Evolutionary conservation across 768 basidiomycete species (phyloP), one percentile per base, ranked within the genome.

Genomic region (Galerina marginata): DNA sequence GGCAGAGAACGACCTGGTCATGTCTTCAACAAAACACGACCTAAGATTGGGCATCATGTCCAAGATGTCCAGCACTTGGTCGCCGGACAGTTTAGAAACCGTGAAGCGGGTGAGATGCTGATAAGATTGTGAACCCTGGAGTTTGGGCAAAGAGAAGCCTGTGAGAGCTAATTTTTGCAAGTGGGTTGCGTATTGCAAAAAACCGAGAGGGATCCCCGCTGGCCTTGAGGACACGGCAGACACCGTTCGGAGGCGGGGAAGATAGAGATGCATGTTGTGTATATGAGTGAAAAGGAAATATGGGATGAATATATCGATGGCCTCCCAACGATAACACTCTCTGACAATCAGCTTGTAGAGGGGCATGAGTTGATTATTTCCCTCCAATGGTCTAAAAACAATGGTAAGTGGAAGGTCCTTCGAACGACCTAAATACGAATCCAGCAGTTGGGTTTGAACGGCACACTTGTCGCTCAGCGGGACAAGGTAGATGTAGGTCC

Each of bases 401-500:
- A 61, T 61, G 12, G 60, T 37, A 11, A 61, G 46, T 6, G 49
- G 49, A 16, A 61, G 54, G 10, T 26, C 36, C 14, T 39, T 10
- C 23, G 54, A 61, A 38, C 45, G 54, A 23, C 12, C 10, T n/a
- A 61, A 10, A 49, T 55, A 56, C 11, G 25, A 47, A n/a, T 40
- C 48, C 3, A 61, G 54, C 9, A 61, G 60, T 7, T 36, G 1
- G 42, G 23, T 11, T 43, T 44, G 48, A 26, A 11, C 10, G 44
- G 43, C 11, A 37, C 12, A 43, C n/a, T 52, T 40, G 12, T 4
- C 40, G 11, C 5, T 20, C 20, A 20, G 3, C 20, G 33, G 33
- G 11, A 40, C 23, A 4, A 64, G 54, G 59, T 64, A 45, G 14
- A 64, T 49, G 9, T 59, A 46, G 6, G 45, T 57, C 63, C 63